Conservation (phyloP, 1,139 yeast genomes). For the Blastobotrys persicus region DNA sequence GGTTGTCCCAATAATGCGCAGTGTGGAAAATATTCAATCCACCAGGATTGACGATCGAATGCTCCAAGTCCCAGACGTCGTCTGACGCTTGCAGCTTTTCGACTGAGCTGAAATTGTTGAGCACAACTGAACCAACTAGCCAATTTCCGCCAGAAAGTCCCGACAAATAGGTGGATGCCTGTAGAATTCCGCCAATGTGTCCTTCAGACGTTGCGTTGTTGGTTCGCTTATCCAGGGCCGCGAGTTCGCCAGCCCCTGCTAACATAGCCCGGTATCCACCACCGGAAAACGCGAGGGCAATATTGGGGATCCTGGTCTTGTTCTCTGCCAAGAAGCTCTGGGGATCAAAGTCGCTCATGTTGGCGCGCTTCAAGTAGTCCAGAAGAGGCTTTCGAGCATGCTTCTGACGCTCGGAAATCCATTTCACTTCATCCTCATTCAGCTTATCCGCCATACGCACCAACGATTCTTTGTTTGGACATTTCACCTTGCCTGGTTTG, state of each 20-base stretch:
- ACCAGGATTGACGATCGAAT: slow-evolving; percentile 63
- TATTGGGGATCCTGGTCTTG: slow-evolving; percentile 42
- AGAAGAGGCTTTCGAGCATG: slow-evolving; percentile 53
- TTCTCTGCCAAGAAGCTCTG: slow-evolving; percentile 45
- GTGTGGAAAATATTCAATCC: slow-evolving; percentile 71
- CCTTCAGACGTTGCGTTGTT: slow-evolving; percentile 46
- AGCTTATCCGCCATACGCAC: slow-evolving; percentile 26
- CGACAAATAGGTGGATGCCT: slow-evolving; percentile 72
- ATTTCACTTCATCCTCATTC: slow-evolving; percentile 25
- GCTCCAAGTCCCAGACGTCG: slow-evolving; percentile 73
- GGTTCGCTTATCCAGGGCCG: slow-evolving; percentile 78
- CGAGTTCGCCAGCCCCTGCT: slow-evolving; percentile 80
- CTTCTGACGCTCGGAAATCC: slow-evolving; percentile 44
- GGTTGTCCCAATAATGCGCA: slow-evolving; percentile 52
- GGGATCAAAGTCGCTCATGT: slow-evolving; percentile 59
- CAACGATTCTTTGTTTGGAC: slow-evolving; percentile 26
- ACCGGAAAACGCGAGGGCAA: slow-evolving; percentile 82
- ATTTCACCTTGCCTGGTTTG: slow-evolving; percentile 30
- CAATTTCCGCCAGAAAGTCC: slow-evolving; percentile 92
- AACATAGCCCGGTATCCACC: slow-evolving; percentile 95
- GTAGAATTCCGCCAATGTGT: slow-evolving; percentile 72
- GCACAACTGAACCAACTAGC: slow-evolving; percentile 79
- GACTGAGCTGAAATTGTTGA: slow-evolving; percentile 79
- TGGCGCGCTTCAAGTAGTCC: slow-evolving; percentile 56
- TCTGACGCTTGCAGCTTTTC: slow-evolving; percentile 52